These are phyloP conservation scores for Solanum pennellii DNA, from an alignment of 257 asterid species.

Conservation along the genomic window DNA sequence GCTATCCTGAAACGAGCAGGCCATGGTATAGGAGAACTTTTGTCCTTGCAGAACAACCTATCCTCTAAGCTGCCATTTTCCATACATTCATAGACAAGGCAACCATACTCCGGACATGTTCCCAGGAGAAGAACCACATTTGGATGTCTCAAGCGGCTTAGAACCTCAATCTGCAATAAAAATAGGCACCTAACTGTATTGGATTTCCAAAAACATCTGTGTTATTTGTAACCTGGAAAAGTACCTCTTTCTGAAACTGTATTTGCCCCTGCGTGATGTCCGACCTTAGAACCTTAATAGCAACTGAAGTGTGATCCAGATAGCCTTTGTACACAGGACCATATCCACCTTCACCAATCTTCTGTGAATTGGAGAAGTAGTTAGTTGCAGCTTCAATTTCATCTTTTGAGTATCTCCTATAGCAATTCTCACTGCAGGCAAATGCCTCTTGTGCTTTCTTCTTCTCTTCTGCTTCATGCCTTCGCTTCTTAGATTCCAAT, in stretches of 20 bases:
- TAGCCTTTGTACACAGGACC: constrained; percentile 67
- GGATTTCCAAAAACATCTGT: not conserved
- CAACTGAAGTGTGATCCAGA: constrained; percentile 76
- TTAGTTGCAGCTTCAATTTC: constrained; percentile 71
- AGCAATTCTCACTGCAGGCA: constrained; percentile 24
- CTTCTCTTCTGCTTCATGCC: constrained; percentile 44
- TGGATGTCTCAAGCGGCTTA: constrained; percentile 83
- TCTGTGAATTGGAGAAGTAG: constrained; percentile 40
- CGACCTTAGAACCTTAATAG: constrained; percentile 74
- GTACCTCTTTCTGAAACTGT: constrained; percentile 86
- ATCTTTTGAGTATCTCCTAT: constrained; percentile 45
- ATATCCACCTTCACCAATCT: constrained; percentile 97
- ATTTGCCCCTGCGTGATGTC: constrained; percentile 72
- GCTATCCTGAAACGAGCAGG: constrained; percentile 62
- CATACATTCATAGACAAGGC: constrained; percentile 90
- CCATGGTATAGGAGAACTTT: constrained; percentile 55
- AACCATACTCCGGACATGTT: constrained; percentile 90
- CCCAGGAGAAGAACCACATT: constrained; percentile 89
- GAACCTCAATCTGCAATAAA: constrained; percentile 58
- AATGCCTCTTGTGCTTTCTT: constrained; percentile 53
- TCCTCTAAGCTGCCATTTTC: constrained; percentile 85
- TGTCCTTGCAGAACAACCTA: constrained; percentile 43
- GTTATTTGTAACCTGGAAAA: not conserved
- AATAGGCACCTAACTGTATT: not conserved
- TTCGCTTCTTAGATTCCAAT: constrained; percentile 53